These are phyloP conservation scores for Gomphus bonarii DNA, from an alignment of 1,284 basidiomycete genomes.

Conservation along the genomic window DNA sequence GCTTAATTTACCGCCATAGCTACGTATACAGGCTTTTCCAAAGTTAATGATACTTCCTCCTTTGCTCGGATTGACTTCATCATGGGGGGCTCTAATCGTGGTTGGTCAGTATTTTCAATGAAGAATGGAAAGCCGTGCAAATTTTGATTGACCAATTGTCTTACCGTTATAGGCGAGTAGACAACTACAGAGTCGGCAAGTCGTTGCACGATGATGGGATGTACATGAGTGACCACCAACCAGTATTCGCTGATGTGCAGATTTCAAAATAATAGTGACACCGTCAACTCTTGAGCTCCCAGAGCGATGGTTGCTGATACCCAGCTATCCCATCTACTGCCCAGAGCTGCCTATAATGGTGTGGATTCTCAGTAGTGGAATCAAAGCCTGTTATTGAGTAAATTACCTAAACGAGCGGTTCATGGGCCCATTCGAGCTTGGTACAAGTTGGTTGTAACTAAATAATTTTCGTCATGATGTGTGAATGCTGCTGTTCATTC, in stretches of 20 bases:
- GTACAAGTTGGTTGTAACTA: too few species aligned
- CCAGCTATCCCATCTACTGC: too few species aligned
- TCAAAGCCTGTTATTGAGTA: too few species aligned
- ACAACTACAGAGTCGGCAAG: conserved; percentile 31
- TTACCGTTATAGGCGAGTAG: conserved; percentile 24
- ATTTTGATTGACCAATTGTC: neutral
- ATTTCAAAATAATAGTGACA: neutral
- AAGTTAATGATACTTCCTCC: conserved; percentile 26
- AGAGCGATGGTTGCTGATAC: too few species aligned
- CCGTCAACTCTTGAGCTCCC: too few species aligned
- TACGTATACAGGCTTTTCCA: conserved; percentile 43
- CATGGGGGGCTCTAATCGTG: conserved; percentile 36
- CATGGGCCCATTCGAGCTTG: too few species aligned
- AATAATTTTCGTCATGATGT: too few species aligned
- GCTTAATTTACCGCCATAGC: conserved; percentile 24
- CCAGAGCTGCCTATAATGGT: too few species aligned
- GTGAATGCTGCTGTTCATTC: too few species aligned
- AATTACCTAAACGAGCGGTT: too few species aligned
- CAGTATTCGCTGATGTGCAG: conserved; percentile 36
- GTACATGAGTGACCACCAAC: conserved; percentile 47
- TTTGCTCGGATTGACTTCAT: conserved; percentile 44
- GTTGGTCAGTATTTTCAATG: conserved; percentile 31
- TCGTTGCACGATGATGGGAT: conserved; percentile 41
- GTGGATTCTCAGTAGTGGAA: too few species aligned
- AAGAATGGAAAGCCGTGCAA: neutral